phyloP scores from a whole-genome alignment of 441 rosid genomes.

The Jatropha podagrica region DNA sequence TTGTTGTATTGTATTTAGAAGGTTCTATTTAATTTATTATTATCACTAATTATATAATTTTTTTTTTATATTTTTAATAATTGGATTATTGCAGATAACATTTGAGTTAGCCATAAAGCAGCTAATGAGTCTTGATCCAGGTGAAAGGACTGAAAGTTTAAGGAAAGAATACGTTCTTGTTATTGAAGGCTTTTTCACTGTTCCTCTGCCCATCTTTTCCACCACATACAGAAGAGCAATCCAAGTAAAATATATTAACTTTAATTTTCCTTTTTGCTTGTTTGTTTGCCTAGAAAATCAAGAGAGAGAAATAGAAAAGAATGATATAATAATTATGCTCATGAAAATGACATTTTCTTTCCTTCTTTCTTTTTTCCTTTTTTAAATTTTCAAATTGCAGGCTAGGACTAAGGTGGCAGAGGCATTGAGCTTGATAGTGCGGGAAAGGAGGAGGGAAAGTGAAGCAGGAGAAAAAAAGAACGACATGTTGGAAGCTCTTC shows the following conservation, averaged over 20 bases:
- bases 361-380: not conserved
- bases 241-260: conserved; percentile 36
- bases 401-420: conserved; percentile 98
- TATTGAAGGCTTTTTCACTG: conserved; percentile 87
- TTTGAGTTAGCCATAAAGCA: conserved; percentile 90
- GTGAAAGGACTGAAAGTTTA: conserved; percentile 85
- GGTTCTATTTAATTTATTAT: not conserved
- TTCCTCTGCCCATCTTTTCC: conserved; percentile 79
- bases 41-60: not conserved
- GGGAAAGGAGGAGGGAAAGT: conserved; percentile 56
- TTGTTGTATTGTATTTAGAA: conserved; percentile 1
- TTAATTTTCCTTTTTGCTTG: not conserved
- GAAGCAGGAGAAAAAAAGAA: conserved; percentile 51
- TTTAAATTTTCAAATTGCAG: conserved; percentile 30
- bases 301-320: not conserved
- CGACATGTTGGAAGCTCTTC: conserved; percentile 80
- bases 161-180: conserved; percentile 89
- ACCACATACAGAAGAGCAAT: conserved; percentile 82
- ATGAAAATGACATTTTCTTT: conserved; percentile 10
- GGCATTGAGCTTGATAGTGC: conserved; percentile 76
- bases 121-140: conserved; percentile 90
- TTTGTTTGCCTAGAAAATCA: conserved; percentile 4
- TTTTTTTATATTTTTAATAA: not conserved
- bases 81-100: conserved; percentile 54
- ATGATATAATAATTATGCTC: not conserved